phyloP scores from a whole-genome alignment of 148 eudicot species.

The Cornus kousa region DNA sequence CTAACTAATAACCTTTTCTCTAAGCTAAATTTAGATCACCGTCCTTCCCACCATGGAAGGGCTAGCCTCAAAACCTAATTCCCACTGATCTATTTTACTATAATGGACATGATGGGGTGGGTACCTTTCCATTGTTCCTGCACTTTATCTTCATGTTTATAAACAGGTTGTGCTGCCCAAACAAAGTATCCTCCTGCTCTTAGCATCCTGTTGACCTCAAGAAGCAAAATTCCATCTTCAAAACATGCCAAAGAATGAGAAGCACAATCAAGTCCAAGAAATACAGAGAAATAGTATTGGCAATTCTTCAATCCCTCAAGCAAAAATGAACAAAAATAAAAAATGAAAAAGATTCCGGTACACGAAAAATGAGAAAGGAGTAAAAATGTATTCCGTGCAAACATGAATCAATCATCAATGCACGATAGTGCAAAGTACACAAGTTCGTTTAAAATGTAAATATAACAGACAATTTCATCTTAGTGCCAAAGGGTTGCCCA shows the following conservation, averaged over 20 bases:
- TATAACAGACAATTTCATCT: not conserved
- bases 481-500: not conserved
- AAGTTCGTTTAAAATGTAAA: not conserved
- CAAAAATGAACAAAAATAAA: not conserved
- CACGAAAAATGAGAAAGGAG: not conserved
- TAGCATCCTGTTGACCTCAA: constrained; percentile 69
- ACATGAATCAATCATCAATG: not conserved
- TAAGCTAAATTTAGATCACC: not conserved
- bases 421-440: not conserved
- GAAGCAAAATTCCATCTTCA: constrained; percentile 74
- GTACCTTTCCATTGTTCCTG: constrained; percentile 69
- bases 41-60: not conserved
- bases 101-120: not conserved
- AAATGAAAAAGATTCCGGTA: not conserved
- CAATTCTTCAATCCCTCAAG: not conserved
- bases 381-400: not conserved
- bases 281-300: not conserved
- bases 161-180: constrained; percentile 76
- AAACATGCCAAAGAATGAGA: constrained; percentile 12
- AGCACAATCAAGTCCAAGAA: constrained; percentile 5
- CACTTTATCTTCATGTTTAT: constrained; percentile 52
- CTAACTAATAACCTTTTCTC: not conserved
- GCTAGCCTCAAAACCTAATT: not conserved
- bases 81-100: not conserved
- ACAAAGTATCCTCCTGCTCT: constrained; percentile 77